Evolutionary conservation across 2,329 filamentous ascomycete species (phyloP).

Genomic region (Metarhizium guizhouense): DNA sequence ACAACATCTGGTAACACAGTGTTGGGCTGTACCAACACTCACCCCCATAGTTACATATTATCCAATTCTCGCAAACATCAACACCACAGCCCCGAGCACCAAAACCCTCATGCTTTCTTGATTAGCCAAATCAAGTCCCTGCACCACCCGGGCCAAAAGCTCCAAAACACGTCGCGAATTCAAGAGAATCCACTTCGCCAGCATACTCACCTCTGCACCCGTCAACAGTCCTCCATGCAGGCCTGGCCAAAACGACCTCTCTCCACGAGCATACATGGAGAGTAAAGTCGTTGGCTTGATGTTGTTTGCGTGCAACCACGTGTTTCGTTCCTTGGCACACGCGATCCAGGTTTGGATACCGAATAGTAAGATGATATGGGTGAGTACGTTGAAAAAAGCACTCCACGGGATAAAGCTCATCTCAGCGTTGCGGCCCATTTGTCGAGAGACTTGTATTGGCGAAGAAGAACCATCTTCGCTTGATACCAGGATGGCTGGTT

Average conservation of each 20-base stretch:
- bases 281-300: background rate
- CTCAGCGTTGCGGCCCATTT: background rate
- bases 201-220: background rate
- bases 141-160: background rate
- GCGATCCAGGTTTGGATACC: background rate
- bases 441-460: background rate
- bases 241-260: background rate
- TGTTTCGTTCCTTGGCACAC: background rate
- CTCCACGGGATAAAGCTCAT: background rate
- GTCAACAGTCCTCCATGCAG: background rate
- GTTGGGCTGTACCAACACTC: background rate
- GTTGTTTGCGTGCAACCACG: background rate
- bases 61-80: background rate
- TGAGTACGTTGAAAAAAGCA: background rate
- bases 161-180: background rate
- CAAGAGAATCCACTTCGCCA: background rate
- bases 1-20: too few relatives aligned
- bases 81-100: background rate
- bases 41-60: background rate
- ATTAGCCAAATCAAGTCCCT: background rate
- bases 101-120: background rate
- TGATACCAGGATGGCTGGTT: background rate
- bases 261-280: background rate
- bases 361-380: background rate
- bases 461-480: background rate